These are phyloP conservation scores for Barnettozyma sucrosica DNA, from an alignment of 805 yeast genomes.

Conservation along the genomic window DNA sequence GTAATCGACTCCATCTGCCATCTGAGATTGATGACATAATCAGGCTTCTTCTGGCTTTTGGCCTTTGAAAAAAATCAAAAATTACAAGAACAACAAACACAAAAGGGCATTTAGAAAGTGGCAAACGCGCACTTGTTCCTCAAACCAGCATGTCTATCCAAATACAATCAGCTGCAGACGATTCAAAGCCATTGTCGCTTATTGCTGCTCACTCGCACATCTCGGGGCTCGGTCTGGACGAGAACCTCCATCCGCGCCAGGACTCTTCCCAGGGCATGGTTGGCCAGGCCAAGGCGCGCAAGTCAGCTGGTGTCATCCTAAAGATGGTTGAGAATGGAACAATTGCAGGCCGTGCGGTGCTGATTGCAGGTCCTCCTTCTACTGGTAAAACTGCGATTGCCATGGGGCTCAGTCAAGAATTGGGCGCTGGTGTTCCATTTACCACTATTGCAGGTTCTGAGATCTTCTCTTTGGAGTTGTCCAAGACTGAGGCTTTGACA, in stretches of 20 bases:
- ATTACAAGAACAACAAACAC: background rate
- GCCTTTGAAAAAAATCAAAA: background rate
- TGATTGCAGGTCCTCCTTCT: conserved; percentile 97
- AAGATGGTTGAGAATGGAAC: conserved; percentile 91
- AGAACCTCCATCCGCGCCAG: conserved; percentile 68
- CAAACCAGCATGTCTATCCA: conserved; percentile 31
- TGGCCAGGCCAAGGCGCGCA: conserved; percentile 91
- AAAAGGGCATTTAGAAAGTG: background rate
- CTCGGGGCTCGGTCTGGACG: conserved; percentile 94
- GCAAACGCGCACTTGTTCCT: background rate
- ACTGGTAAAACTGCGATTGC: conserved; percentile 99
- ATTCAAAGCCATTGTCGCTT: conserved; percentile 56
- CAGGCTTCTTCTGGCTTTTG: background rate
- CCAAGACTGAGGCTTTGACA: conserved; percentile 93
- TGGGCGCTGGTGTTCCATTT: conserved; percentile 76
- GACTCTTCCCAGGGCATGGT: conserved; percentile 89
- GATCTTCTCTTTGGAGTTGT: conserved; percentile 82
- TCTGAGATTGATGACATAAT: background rate
- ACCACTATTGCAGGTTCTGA: conserved; percentile 95
- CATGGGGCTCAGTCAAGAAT: conserved; percentile 77
- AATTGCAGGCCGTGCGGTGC: conserved; percentile 94
- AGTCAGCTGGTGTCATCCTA: conserved; percentile 90
- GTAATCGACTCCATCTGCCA: background rate
- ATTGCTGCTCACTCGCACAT: conserved; percentile 98
- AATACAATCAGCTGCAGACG: conserved; percentile 25